A percentile compares a stretch with the other conserved stretches of the same genome.
phyloP scores from a whole-genome alignment of 2,329 filamentous ascomycete species.

The Emergomyces orientalis region DNA sequence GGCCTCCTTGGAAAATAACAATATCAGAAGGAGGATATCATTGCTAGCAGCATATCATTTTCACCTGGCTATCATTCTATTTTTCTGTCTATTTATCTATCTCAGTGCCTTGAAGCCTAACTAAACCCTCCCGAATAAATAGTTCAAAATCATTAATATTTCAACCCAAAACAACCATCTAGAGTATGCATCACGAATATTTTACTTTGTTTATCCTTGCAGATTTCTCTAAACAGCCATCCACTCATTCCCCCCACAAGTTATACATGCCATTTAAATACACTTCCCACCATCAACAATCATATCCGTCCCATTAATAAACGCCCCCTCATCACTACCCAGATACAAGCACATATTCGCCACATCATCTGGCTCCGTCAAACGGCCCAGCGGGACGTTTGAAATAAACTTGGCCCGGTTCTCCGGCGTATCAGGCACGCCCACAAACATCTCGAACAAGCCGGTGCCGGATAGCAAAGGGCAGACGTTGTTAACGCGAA shows the following conservation, averaged over 20 bases:
- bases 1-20: too few species aligned
- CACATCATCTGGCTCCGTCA: slow-evolving; percentile 49
- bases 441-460: slow-evolving; percentile 42
- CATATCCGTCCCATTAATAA: slow-evolving; percentile 64
- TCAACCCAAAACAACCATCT: too few species aligned
- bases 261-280: slow-evolving; percentile 20
- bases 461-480: slow-evolving; percentile 59
- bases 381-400: slow-evolving; percentile 36
- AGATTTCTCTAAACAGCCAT: background rate
- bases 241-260: background rate
- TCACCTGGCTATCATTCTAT: too few species aligned
- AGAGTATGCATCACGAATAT: too few species aligned
- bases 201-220: too few species aligned
- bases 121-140: too few species aligned
- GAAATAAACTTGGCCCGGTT: slow-evolving; percentile 37
- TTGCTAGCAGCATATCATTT: too few species aligned
- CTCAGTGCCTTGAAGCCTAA: too few species aligned
- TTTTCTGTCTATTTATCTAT: too few species aligned
- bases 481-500: slow-evolving; percentile 63
- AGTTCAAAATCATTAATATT: too few species aligned
- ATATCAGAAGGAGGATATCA: too few species aligned
- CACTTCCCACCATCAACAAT: slow-evolving; percentile 52
- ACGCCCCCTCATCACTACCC: slow-evolving; percentile 60
- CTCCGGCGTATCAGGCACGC: slow-evolving; percentile 37
- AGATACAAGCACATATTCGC: slow-evolving; percentile 62